Evolutionary conservation across 768 basidiomycete species (phyloP).

Genomic region (Tricholoma terreum): DNA sequence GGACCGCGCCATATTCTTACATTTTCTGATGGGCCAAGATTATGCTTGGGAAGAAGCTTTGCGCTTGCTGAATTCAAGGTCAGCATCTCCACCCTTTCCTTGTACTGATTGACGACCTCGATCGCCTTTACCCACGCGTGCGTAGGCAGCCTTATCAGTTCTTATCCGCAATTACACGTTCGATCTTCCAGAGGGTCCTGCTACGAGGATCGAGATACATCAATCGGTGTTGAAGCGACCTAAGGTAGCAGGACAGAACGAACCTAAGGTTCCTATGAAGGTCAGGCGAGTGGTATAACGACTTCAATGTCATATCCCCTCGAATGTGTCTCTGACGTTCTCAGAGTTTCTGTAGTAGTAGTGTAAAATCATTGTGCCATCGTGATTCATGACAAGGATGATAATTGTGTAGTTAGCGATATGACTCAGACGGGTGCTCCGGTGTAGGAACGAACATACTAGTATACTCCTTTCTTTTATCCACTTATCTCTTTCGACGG

Average conservation of each 20-base stretch:
- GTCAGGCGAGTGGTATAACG: neutral
- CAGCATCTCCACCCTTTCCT: neutral
- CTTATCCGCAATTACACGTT: neutral
- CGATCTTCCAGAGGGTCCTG: neutral
- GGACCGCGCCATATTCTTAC: slow-evolving; percentile 39
- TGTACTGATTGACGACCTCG: too few relatives aligned
- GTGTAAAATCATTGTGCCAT: too few relatives aligned
- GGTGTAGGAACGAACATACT: too few relatives aligned
- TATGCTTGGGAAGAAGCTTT: slow-evolving; percentile 44
- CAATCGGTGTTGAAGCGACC: neutral
- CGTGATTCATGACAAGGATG: too few relatives aligned
- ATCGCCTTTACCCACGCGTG: too few relatives aligned
- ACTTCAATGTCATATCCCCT: neutral
- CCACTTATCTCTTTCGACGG: too few relatives aligned
- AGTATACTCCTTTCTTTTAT: too few relatives aligned
- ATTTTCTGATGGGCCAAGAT: slow-evolving; percentile 43
- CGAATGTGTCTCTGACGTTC: too few relatives aligned
- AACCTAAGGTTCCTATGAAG: neutral
- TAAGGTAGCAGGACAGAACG: neutral
- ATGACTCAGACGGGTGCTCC: too few relatives aligned
- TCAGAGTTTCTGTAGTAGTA: too few relatives aligned
- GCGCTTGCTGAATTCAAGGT: slow-evolving; percentile 25
- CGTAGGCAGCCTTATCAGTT: neutral
- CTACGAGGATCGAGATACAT: neutral
- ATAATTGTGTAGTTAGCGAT: too few relatives aligned